Base-by-base conservation (phyloP, 2,329 filamentous ascomycete genomes). In the Zymoseptoria pseudotritici region DNA sequence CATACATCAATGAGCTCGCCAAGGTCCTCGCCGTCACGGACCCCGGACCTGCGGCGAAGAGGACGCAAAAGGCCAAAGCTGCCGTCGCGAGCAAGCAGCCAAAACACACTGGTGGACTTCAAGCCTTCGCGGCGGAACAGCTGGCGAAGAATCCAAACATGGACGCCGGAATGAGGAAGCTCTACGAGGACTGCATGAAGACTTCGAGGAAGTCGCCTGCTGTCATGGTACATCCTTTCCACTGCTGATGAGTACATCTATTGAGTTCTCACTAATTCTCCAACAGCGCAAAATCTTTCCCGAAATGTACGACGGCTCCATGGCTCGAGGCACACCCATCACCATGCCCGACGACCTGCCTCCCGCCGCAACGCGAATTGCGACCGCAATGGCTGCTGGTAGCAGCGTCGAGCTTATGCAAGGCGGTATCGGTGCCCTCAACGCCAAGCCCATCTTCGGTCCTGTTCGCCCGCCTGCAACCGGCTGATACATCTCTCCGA, bases 381-480 rank as follows among this genome's bases (percentile, higher is more conserved):
- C 19, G 20, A 8, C 31, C 20, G 24, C 55, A 2, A 21, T n/a
- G 2, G 11, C 29, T 8, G 29, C 29, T 9, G 29, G 29, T 5
- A 42, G 51, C 24, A 51, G 31, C 24, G 46, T 42, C 21, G 19
- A n/a, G 24, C 11, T n/a, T 26, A 11, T 24, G 26, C 53, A 7
- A 11, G 55, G 55, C 17, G 56, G 55, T 24, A 60, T 63, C 24
- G 61, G 58, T n/a, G 22, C 52, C 20, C 26, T 62, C 21, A 50
- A 62, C 50, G 60, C 57, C 50, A 61, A 58, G 42, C 53, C 51
- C n/a, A 50, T 63, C 24, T 61, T 63, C 49, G 61, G 59, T 8
- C 59, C 59, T 24, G 42, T 46, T 54, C 55, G 58, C 13, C 57
- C 57, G 17, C 59, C 59, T 17, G 6, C 8, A 13, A 36, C 31